Conservation (phyloP, 805 yeast species). For the Saccharomyces mikatae region DNA sequence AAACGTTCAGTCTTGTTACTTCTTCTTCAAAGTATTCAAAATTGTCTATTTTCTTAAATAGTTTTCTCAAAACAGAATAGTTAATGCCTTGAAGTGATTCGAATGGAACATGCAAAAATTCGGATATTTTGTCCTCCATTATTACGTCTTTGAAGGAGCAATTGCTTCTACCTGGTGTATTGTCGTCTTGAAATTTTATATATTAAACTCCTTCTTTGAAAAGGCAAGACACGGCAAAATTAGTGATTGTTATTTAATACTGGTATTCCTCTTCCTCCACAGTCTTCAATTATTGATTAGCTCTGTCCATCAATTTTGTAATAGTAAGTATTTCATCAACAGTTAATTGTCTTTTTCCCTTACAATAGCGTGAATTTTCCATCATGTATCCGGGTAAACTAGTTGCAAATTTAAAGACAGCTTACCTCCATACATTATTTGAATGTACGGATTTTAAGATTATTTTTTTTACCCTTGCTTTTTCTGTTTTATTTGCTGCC, state of each 20-base stretch:
- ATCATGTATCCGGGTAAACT: not conserved
- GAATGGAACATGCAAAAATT: not conserved
- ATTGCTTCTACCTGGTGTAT: not conserved
- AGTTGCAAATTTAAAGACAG: no score
- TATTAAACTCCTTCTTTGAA: not conserved
- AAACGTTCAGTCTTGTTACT: constrained; percentile 26
- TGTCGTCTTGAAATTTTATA: not conserved
- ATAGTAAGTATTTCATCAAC: not conserved
- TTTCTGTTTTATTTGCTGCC: not conserved
- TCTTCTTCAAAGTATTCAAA: constrained; percentile 21
- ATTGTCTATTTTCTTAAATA: constrained; percentile 2
- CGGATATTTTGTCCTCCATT: not conserved
- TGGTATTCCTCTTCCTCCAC: not conserved
- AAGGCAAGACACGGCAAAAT: not conserved
- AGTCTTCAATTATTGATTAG: not conserved
- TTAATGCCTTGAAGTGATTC: not conserved
- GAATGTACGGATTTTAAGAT: not conserved
- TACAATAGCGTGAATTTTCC: not conserved
- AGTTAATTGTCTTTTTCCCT: not conserved
- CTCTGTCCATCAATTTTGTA: not conserved
- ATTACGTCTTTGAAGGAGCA: not conserved
- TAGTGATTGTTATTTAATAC: not conserved
- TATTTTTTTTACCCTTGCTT: not conserved
- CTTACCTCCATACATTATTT: not conserved
- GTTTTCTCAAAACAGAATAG: not conserved